Evolutionary conservation across 805 yeast genomes (phyloP), one percentile per base, ranked within the genome.

Genomic region (Candida insectorum): DNA sequence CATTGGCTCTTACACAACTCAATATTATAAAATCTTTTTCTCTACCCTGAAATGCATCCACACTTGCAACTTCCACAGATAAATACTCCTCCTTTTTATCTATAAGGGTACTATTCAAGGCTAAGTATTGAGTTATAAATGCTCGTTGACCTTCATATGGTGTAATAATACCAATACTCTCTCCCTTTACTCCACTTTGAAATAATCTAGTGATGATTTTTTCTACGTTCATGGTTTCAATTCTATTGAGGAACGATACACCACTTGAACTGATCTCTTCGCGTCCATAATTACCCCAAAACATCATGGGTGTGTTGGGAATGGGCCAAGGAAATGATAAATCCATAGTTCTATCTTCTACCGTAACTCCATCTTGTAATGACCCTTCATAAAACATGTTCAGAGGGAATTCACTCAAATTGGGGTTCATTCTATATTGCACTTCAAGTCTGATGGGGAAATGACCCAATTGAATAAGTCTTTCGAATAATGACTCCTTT

Each of bases 131-230:
- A 7, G 78, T 73, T 32, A 89, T 64, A 52, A 81, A 88, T 0
- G 89, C 85, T 41, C 96, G 67, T 61, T 89, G 97, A 21, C 96
- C 97, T 56, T 87, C 95, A 58, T 89, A 89, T 0, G 97, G 97
- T 5, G 97, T 89, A 36, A 89, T 81, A 24, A 89, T 83, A 54
- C 97, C 97, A 52, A 89, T 89, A 54, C 86, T 91, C 16, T 69
- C 70, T 0, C 96, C 91, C 31, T 67, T 57, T 9, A 89, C 75
- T 13, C 95, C 96, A 43, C 84, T 88, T 43, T 70, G 73, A 53
- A 87, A 82, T 31, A 87, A 65, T 40, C 73, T 65, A 0, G 91
- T 78, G 27, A 89, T 78, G 18, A 84, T 67, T 52, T 82, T 79
- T 54, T 86, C 96, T 49, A 87, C 84, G 48, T 81, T 85, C 80